phyloP scores from a whole-genome alignment of 1,139 yeast species.

The Debaryomyces fabryi region DNA sequence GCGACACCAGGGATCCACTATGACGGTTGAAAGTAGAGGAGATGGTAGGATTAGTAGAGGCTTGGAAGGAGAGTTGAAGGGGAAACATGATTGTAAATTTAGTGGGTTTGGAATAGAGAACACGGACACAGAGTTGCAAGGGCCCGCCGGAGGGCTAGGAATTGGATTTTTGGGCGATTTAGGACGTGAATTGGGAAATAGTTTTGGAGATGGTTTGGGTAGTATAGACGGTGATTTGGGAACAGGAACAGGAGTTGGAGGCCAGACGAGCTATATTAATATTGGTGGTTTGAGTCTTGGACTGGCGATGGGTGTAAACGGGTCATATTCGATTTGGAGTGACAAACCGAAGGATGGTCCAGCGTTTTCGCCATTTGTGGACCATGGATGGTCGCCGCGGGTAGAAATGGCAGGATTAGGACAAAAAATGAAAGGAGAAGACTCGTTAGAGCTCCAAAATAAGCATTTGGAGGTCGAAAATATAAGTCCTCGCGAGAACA shows the following conservation, averaged over 20 bases:
- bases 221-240: not conserved
- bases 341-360: constrained; percentile 11
- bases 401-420: not conserved
- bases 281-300: not conserved
- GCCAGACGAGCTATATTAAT: not conserved
- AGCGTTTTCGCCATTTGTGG: constrained; percentile 12
- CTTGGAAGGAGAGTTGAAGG: not conserved
- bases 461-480: not conserved
- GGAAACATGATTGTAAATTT: not conserved
- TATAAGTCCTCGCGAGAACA: constrained; percentile 14
- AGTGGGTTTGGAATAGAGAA: not conserved
- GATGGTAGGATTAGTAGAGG: not conserved
- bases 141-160: not conserved
- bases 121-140: not conserved
- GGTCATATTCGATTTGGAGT: constrained; percentile 14
- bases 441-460: not conserved
- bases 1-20: not conserved
- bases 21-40: not conserved
- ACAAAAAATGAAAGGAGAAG: not conserved
- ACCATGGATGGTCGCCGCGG: not conserved
- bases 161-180: not conserved
- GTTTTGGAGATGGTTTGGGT: not conserved
- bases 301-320: not conserved
- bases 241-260: not conserved
- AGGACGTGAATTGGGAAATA: not conserved